Conservation (phyloP, 306 rosid genomes). For the Trifolium pratense region DNA sequence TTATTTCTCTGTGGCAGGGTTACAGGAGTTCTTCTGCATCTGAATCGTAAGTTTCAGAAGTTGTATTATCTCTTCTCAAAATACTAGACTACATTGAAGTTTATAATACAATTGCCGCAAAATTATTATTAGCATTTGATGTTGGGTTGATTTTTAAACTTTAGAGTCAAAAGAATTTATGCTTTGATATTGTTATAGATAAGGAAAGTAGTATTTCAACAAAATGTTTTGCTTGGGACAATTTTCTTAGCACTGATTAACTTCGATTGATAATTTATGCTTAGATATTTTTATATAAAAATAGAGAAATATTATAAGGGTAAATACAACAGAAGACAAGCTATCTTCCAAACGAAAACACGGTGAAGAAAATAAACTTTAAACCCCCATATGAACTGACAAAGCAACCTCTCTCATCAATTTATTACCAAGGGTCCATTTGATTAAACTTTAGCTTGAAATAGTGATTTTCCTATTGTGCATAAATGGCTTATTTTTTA, state of each 20-base stretch:
- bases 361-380: neutral
- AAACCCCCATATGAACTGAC: neutral
- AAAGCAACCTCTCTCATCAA: neutral
- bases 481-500: neutral
- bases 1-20: constrained; percentile 67
- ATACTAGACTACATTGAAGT: constrained; percentile 33
- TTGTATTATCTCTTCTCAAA: constrained; percentile 32
- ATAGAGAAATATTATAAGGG: constrained; percentile 13
- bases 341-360: neutral
- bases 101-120: constrained; percentile 22
- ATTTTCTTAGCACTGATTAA: neutral
- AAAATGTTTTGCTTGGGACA: neutral
- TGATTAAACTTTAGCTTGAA: neutral
- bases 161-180: neutral
- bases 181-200: neutral
- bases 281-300: neutral
- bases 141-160: neutral
- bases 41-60: constrained; percentile 74
- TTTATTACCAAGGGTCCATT: neutral
- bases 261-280: constrained; percentile 3
- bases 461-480: neutral
- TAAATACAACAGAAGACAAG: neutral
- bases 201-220: neutral
- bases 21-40: constrained; percentile 85
- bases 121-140: neutral